These are phyloP conservation scores for Sugiyamaella paludigena DNA, from an alignment of 1,139 yeast species.

Conservation along the genomic window DNA sequence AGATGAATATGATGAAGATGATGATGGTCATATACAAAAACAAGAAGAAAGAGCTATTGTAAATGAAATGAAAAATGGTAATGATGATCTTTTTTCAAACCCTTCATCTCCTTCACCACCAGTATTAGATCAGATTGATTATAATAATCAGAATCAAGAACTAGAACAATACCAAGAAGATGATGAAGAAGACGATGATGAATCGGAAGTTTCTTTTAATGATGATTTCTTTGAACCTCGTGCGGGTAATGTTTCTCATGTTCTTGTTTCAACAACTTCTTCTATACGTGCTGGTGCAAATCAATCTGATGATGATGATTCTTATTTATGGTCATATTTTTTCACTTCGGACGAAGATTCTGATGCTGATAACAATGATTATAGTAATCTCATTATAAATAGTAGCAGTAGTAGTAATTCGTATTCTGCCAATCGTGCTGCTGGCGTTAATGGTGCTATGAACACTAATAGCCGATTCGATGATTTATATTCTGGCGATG, in stretches of 20 bases:
- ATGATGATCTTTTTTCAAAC: constrained; percentile 26
- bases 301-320: constrained; percentile 31
- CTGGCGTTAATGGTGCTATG: constrained; percentile 7
- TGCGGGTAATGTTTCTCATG: constrained; percentile 10
- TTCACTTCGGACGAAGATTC: constrained; percentile 37
- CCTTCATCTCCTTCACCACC: constrained; percentile 25
- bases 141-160: constrained; percentile 22
- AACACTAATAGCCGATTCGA: constrained; percentile 22
- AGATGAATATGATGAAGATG: constrained; percentile 30
- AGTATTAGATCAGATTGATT: constrained; percentile 19
- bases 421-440: no score
- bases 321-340: constrained; percentile 42
- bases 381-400: constrained; percentile 8
- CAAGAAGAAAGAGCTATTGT: constrained; percentile 41
- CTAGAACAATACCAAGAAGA: constrained; percentile 34
- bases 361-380: constrained; percentile 35
- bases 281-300: constrained; percentile 3
- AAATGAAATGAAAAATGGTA: constrained; percentile 31
- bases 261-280: constrained; percentile 12
- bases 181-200: constrained; percentile 40
- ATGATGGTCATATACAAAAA: constrained; percentile 33
- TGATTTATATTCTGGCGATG: constrained; percentile 58
- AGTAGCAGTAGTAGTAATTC: background rate
- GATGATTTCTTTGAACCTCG: constrained; percentile 35
- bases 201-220: constrained; percentile 32